A percentile compares a stretch with the other conserved stretches of the same genome.
Conservation (phyloP, 371 early-diverging fungal genomes). For the Gilbertella persicaria region DNA sequence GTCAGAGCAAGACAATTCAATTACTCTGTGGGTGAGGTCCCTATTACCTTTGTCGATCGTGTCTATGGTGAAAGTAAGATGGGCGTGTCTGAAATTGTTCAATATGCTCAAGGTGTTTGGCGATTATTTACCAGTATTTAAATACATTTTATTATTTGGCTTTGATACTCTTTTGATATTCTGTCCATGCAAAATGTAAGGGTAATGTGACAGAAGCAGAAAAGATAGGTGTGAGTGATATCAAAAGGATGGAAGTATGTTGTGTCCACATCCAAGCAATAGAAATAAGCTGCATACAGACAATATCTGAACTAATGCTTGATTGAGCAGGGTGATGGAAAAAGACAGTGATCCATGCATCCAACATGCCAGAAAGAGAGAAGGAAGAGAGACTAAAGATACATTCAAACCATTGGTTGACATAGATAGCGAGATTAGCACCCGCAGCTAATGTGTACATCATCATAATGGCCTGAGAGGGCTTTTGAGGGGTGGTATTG, state of each 20-base stretch:
- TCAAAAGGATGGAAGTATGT: constrained; percentile 7
- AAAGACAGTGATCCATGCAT: constrained; percentile 16
- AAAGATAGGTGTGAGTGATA: constrained; percentile 35
- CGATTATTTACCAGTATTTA: constrained; percentile 76
- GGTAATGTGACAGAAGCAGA: constrained; percentile 55
- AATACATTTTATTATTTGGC: constrained; percentile 6
- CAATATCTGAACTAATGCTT: constrained; percentile 41
- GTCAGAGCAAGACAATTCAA: constrained; percentile 90
- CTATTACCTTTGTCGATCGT: constrained; percentile 97
- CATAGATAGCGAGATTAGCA: constrained; percentile 31
- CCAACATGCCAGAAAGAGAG: background rate
- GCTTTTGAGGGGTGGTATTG: constrained; percentile 1
- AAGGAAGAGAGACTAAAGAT: constrained; percentile 2
- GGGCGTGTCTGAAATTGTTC: constrained; percentile 93
- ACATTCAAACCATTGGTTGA: constrained; percentile 25
- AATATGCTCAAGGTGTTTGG: constrained; percentile 90
- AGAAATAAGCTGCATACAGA: constrained; percentile 30
- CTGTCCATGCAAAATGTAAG: constrained; percentile 44
- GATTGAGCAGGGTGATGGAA: constrained; percentile 44
- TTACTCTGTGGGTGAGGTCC: constrained; percentile 91
- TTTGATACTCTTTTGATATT: constrained; percentile 14
- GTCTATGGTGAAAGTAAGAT: constrained; percentile 96
- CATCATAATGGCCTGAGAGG: constrained; percentile 4
- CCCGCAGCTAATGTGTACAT: constrained; percentile 35
- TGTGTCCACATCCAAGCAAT: constrained; percentile 34